Evolutionary conservation across 2,329 filamentous ascomycete species (phyloP), one percentile per base, ranked within the genome.

Genomic region (Fusarium euwallaceae): DNA sequence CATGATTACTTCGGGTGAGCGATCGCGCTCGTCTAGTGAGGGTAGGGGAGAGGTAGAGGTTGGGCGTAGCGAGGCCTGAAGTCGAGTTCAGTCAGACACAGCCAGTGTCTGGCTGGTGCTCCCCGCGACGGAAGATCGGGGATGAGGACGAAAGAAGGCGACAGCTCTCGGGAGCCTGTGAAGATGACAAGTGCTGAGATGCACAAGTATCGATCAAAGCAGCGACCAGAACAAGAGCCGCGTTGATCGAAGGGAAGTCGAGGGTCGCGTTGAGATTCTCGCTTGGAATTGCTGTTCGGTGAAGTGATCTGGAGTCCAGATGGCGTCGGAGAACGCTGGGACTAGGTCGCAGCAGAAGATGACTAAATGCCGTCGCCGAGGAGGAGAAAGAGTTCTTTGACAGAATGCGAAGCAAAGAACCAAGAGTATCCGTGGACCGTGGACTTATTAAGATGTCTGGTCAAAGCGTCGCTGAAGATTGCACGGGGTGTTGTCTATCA

Each of bases 1-100:
- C 91, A 92, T 92, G 81, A 75, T 83, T 82, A 55, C 53, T 24
- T 61, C 27, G 51, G 29, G 53, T 10, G 37, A 39, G 17, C n/a
- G 65, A 69, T 55, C 64, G 55, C 41, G 55, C 64, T 71, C 55
- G 65, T 45, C 64, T 61, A 32, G 61, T 60, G 45, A 61, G 53
- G 17, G 48, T 24, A 51, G 61, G 45, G 32, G 14, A 24, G 32
- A 59, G 62, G 45, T 37, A 27, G 58, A 61, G 27, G 62, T 61
- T 32, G 59, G 69, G 56, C 43, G 68, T 45, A 64, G 45, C 27
- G 56, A 67, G 69, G 53, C 66, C 63, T 70, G 61, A 65, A 66
- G 39, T 64, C 67, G 45, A 59, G 51, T 37, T 72, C 32, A 67
- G 71, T 72, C 66, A 70, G 74, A 69, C 71, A 32, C 70, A 74